Conservation (phyloP, 352 stramenopile genomes). For the Globisporangium heterothallicum region DNA sequence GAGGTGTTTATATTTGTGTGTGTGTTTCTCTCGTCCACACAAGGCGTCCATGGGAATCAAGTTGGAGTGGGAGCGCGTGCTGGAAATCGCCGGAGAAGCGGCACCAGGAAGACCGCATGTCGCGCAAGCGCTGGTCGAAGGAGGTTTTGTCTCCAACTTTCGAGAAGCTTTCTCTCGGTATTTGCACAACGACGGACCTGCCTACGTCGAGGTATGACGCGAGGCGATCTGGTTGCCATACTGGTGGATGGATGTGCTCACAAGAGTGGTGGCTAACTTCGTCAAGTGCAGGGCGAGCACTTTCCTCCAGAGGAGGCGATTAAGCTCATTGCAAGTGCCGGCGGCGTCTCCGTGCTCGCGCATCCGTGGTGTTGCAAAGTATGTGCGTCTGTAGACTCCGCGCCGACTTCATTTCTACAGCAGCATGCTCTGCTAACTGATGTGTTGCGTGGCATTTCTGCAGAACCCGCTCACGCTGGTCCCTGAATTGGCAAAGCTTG, state of each 20-base stretch:
- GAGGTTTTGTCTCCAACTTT: slow-evolving; percentile 69
- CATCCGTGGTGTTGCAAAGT: slow-evolving; percentile 86
- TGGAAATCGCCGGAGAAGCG: slow-evolving; percentile 79
- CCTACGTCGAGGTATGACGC: slow-evolving; percentile 76
- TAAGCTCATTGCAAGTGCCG: slow-evolving; percentile 76
- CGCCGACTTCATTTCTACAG: not conserved
- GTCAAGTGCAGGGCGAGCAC: slow-evolving; percentile 46
- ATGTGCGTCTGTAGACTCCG: not conserved
- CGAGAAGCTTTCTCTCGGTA: slow-evolving; percentile 78
- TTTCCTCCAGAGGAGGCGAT: slow-evolving; percentile 84
- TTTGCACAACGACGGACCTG: slow-evolving; percentile 75
- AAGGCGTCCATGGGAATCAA: slow-evolving; percentile 81
- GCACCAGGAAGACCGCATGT: slow-evolving; percentile 77
- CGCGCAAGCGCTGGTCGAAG: slow-evolving; percentile 72
- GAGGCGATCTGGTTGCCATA: too few relatives aligned
- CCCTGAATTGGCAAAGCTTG: slow-evolving; percentile 59
- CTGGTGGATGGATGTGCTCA: too few relatives aligned
- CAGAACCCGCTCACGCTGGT: slow-evolving; percentile 68
- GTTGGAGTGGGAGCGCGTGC: slow-evolving; percentile 70
- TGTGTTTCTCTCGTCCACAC: not conserved
- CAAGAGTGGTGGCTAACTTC: not conserved
- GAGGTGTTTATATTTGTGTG: not conserved
- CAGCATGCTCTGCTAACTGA: not conserved
- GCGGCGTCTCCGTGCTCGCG: slow-evolving; percentile 75
- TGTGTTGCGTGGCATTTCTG: not conserved